phyloP scores from a whole-genome alignment of 305 asterid species.

The Solanum chacoense region DNA sequence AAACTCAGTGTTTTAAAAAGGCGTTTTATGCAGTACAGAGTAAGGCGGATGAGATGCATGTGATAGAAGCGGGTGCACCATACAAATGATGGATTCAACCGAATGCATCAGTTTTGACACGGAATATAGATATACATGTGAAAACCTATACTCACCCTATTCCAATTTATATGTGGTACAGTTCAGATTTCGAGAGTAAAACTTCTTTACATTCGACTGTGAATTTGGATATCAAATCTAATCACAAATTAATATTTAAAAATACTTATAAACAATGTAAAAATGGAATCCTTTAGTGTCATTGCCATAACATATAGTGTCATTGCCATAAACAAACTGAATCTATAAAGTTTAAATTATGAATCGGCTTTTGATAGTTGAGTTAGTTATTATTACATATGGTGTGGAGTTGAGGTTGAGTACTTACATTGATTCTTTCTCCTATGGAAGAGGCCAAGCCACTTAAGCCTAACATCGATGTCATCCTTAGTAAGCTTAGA shows the following conservation, averaged over 20 bases:
- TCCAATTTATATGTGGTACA: not conserved
- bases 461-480: slow-evolving; percentile 76
- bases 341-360: not conserved
- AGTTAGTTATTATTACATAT: not conserved
- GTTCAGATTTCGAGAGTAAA: not conserved
- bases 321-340: not conserved
- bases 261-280: not conserved
- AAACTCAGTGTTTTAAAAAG: not conserved
- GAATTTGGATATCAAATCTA: not conserved
- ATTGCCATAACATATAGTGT: not conserved
- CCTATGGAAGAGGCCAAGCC: slow-evolving; percentile 96
- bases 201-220: not conserved
- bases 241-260: not conserved
- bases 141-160: not conserved
- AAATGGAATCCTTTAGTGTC: not conserved
- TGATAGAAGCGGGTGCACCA: not conserved
- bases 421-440: slow-evolving; percentile 84
- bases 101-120: not conserved
- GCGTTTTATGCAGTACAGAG: not conserved
- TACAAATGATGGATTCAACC: not conserved
- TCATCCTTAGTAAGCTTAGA: slow-evolving; percentile 70
- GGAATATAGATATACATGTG: not conserved
- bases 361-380: not conserved
- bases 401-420: not conserved
- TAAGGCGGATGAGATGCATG: not conserved